phyloP scores from a whole-genome alignment of 306 rosid species.

The Begonia masoniana region DNA sequence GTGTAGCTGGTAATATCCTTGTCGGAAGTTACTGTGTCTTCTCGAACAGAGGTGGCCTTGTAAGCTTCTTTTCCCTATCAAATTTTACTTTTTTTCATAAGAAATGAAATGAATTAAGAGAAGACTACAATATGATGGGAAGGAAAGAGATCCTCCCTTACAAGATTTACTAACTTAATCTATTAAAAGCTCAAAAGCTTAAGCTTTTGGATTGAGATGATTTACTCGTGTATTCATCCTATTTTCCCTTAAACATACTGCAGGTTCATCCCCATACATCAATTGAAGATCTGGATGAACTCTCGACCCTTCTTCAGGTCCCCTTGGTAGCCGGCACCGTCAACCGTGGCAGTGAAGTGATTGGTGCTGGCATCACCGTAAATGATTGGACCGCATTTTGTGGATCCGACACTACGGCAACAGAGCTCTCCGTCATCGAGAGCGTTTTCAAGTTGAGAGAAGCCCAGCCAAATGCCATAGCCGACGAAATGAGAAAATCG shows the following conservation, averaged over 20 bases:
- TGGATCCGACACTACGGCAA: constrained; percentile 88
- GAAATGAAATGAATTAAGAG: too few relatives aligned
- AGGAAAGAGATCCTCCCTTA: too few relatives aligned
- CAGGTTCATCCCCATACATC: constrained; percentile 97
- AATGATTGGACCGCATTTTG: constrained; percentile 97
- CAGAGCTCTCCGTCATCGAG: constrained; percentile 83
- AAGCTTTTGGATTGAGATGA: too few relatives aligned
- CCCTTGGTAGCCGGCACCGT: constrained; percentile 86
- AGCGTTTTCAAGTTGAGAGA: constrained; percentile 85
- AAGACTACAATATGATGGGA: too few relatives aligned
- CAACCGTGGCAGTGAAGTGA: constrained; percentile 84
- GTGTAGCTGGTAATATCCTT: constrained; percentile 79
- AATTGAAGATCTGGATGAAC: constrained; percentile 80
- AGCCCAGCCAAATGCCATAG: constrained; percentile 72
- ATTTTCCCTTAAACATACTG: not conserved
- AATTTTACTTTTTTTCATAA: too few relatives aligned
- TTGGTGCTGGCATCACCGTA: constrained; percentile 71
- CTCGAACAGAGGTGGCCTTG: constrained; percentile 91
- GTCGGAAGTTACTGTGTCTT: constrained; percentile 86
- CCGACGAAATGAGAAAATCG: constrained; percentile 80
- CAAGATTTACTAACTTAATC: too few relatives aligned
- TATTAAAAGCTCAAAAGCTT: too few relatives aligned
- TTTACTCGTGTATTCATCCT: too few relatives aligned
- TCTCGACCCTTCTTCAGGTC: constrained; percentile 88
- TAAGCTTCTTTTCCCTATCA: constrained; percentile 8